These are phyloP conservation scores for Penicillium sp. DNA, from an alignment of 2,329 filamentous ascomycete genomes.

Conservation along the genomic window DNA sequence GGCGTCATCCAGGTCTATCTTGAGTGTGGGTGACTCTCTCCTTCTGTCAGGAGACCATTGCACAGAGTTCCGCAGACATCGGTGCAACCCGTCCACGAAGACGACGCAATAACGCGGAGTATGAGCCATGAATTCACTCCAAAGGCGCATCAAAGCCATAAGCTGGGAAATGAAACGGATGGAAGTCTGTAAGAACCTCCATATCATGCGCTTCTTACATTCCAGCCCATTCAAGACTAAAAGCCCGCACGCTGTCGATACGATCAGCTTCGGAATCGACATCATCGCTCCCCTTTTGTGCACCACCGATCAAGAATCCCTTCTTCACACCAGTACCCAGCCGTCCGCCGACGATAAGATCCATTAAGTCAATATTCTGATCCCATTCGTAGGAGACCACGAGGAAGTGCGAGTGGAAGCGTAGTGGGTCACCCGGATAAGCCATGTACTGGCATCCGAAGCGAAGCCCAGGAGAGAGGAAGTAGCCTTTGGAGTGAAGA, in stretches of 20 bases:
- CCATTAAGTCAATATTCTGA: constrained; percentile 75
- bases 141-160: neutral
- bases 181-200: neutral
- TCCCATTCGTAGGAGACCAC: constrained; percentile 84
- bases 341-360: constrained; percentile 79
- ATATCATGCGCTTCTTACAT: constrained; percentile 57
- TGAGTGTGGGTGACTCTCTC: neutral
- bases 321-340: constrained; percentile 96
- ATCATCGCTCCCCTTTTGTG: constrained; percentile 42
- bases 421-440: constrained; percentile 89
- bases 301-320: constrained; percentile 79
- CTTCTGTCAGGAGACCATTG: neutral
- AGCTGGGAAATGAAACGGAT: neutral
- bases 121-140: neutral
- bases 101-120: neutral
- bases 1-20: neutral
- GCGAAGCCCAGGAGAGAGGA: constrained; percentile 83
- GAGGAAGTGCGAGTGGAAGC: constrained; percentile 94
- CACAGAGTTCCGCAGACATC: neutral
- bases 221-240: constrained; percentile 89
- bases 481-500: constrained; percentile 75
- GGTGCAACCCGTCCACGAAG: neutral
- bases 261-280: constrained; percentile 34
- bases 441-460: constrained; percentile 94
- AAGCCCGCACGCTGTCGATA: constrained; percentile 57